These are phyloP conservation scores for Cymodocea nodosa DNA, from an alignment of 116 monocot genomes.

Conservation along the genomic window DNA sequence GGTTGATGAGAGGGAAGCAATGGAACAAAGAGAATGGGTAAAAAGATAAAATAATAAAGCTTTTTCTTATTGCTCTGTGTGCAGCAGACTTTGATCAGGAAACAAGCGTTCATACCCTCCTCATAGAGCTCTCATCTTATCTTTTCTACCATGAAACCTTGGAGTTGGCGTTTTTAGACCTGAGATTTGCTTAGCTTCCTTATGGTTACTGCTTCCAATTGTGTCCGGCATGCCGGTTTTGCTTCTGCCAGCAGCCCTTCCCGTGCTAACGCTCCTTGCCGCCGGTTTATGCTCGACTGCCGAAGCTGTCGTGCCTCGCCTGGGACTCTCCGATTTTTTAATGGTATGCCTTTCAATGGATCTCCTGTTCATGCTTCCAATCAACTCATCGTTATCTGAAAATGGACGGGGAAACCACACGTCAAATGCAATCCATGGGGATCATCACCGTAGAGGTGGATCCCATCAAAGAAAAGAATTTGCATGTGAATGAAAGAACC, in stretches of 20 bases:
- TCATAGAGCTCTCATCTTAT: constrained; percentile 1
- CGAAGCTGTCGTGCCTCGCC: neutral
- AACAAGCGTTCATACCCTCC: neutral
- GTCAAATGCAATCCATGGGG: neutral
- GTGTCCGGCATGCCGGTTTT: neutral
- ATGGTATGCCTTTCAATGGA: neutral
- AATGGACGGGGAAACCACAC: neutral
- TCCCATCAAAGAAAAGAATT: neutral
- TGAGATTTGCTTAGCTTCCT: neutral
- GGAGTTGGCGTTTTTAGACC: neutral
- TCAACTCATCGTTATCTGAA: constrained; percentile 3
- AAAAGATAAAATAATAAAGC: too few species aligned
- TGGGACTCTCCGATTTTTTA: neutral
- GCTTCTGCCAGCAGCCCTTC: too few species aligned
- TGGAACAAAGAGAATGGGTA: too few species aligned
- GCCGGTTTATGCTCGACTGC: neutral
- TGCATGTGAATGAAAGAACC: too few species aligned
- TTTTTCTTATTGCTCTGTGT: too few species aligned
- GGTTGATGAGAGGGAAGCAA: too few species aligned
- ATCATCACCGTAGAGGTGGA: neutral
- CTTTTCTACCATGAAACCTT: neutral
- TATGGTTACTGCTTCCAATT: neutral
- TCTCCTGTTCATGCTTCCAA: constrained; percentile 5
- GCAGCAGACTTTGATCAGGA: too few species aligned
- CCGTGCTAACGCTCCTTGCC: neutral